phyloP scores from a whole-genome alignment of 768 basidiomycete genomes.

The Boletus fagicola region DNA sequence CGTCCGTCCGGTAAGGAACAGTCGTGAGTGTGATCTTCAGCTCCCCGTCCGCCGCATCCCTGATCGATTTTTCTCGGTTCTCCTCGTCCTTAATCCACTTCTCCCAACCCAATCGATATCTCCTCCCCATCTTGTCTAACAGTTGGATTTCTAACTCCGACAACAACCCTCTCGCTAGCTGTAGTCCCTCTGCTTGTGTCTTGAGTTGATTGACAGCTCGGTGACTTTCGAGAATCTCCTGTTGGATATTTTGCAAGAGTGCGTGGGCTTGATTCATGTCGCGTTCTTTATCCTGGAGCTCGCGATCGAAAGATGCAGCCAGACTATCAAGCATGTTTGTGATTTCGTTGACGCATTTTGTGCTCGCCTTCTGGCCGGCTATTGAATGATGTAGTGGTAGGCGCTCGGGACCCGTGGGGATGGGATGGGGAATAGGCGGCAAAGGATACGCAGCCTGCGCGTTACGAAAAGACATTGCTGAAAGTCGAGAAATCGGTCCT shows the following conservation, averaged over 20 bases:
- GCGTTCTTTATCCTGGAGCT: conserved; percentile 87
- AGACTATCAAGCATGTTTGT: conserved; percentile 83
- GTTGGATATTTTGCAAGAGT: conserved; percentile 79
- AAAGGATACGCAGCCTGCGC: conserved; percentile 51
- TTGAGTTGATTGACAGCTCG: conserved; percentile 70
- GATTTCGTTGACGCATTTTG: conserved; percentile 81
- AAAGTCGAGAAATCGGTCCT: conserved; percentile 63
- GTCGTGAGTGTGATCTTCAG: conserved; percentile 47
- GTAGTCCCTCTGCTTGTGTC: conserved; percentile 62
- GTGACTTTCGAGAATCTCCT: conserved; percentile 86
- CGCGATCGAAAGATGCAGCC: conserved; percentile 87
- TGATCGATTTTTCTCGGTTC: conserved; percentile 65
- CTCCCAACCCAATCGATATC: conserved; percentile 87
- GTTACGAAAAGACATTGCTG: conserved; percentile 72
- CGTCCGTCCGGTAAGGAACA: conserved; percentile 46
- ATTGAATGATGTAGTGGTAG: conserved; percentile 82
- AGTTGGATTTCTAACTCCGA: conserved; percentile 65
- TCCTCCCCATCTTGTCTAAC: conserved; percentile 70
- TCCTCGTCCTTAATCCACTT: conserved; percentile 91
- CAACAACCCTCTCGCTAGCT: conserved; percentile 57
- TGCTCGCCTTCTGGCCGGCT: conserved; percentile 82
- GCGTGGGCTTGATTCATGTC: conserved; percentile 89
- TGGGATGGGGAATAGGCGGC: conserved; percentile 43
- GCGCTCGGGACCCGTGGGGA: conserved; percentile 50
- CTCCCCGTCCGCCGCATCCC: conserved; percentile 60